Percentiles rank a stretch among this genome's conserved stretches.
These are phyloP conservation scores for Vitis rupestris DNA, from an alignment of 164 flowering plant species.

Conservation along the genomic window DNA sequence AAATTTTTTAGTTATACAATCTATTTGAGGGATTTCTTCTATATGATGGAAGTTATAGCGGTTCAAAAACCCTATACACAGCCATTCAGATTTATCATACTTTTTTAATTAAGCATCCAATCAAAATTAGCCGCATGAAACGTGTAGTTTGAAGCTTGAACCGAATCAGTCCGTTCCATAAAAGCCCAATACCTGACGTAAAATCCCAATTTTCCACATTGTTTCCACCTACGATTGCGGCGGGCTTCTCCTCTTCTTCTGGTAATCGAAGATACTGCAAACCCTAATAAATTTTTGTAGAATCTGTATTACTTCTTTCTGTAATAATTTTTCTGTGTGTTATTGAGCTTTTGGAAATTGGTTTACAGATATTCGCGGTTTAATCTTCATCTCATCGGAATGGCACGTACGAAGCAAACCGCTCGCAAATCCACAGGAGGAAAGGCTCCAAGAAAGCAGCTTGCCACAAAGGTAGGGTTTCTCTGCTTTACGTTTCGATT, in stretches of 20 bases:
- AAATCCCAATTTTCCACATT: too few species aligned
- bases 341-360: background rate
- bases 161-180: too few species aligned
- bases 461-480: constrained; percentile 33
- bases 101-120: too few species aligned
- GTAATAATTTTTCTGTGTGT: background rate
- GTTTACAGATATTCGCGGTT: background rate
- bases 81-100: too few species aligned
- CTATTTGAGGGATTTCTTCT: too few species aligned
- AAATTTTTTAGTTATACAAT: too few species aligned
- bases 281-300: background rate
- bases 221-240: background rate
- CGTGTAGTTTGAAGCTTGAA: too few species aligned
- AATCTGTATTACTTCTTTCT: background rate
- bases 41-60: too few species aligned
- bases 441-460: constrained; percentile 41
- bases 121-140: too few species aligned
- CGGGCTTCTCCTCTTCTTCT: background rate
- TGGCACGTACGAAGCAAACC: constrained; percentile 52
- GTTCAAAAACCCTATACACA: too few species aligned
- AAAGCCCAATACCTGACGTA: too few species aligned
- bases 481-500: background rate
- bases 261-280: background rate
- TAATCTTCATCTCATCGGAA: background rate
- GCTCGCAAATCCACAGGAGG: constrained; percentile 45